Percentiles rank a stretch among this genome's conserved stretches.
These are phyloP conservation scores for Rubia peregrina DNA, from an alignment of 305 asterid genomes.

Conservation along the genomic window DNA sequence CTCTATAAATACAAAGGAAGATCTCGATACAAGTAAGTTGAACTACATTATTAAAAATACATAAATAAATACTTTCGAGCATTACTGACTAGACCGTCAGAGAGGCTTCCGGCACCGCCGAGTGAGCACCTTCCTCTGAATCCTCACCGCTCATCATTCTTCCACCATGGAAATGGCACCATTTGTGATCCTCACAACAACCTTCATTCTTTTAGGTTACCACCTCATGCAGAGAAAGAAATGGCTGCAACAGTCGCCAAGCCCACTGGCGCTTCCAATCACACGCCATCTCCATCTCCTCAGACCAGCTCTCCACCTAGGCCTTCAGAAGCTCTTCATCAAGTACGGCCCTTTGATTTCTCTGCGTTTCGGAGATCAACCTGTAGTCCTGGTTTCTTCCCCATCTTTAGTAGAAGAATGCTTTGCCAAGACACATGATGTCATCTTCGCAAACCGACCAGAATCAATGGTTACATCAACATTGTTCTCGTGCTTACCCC, in stretches of 20 bases:
- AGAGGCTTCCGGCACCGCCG: no score
- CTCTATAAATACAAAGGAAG: no score
- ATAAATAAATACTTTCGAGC: no score
- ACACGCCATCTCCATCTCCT: constrained; percentile 10
- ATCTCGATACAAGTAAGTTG: no score
- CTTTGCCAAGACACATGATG: not conserved
- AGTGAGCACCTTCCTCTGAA: no score
- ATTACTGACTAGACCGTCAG: no score
- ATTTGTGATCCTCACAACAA: no score
- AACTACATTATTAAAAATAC: no score
- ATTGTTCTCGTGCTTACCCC: not conserved
- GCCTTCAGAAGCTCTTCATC: constrained; percentile 4
- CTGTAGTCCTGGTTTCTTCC: constrained; percentile 5
- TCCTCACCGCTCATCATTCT: no score
- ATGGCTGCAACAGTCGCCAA: not conserved
- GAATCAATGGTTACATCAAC: constrained; percentile 1
- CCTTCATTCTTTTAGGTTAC: no score
- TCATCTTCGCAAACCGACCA: constrained; percentile 10
- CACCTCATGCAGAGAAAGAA: no score
- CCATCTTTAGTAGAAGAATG: constrained; percentile 8
- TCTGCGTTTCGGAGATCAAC: not conserved
- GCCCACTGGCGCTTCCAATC: constrained; percentile 3
- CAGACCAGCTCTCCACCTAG: not conserved
- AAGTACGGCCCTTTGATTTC: constrained; percentile 11
- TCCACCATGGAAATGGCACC: no score